Evolutionary conservation across 2,329 filamentous ascomycete genomes (phyloP), one percentile per base, ranked within the genome.

Genomic region (Diplodia sapinea): DNA sequence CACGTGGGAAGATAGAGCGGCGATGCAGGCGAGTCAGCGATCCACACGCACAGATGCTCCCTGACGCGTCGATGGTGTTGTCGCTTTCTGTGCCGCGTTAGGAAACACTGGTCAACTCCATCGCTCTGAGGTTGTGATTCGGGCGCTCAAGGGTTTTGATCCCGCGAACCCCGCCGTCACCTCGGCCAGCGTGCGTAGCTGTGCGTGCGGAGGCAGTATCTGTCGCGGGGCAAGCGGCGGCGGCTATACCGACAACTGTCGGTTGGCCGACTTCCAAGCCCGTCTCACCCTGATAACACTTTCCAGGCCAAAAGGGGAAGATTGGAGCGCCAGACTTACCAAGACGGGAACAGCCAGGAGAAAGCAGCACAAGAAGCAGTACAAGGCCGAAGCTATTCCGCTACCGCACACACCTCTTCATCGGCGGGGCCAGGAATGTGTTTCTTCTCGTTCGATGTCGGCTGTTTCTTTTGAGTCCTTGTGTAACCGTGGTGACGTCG

Each of bases 221-320:
- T 3, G 17, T 13, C 50, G 59, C 43, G 47, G 36, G 43, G 36
- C 36, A 17, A 56, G 54, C 54, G 8, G 13, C 54, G 11, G 29
- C 54, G 23, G 36, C 55, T 15, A 38, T 36, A 13, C 26, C 17
- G n/a, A n/a, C 59, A 17, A 43, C 36, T 23, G 31, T 66, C 64
- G 64, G 64, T 52, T 52, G 40, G 59, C 50, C 64, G 43, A 51
- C 54, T 47, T 38, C 52, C 54, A 51, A 54, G 54, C 47, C 64
- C 64, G 55, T 17, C 64, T 29, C 31, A 43, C 23, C 40, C n/a
- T 40, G 64, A 66, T 66, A 66, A 59, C 54, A 26, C 26, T 57
- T 43, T 40, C 55, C 40, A 50, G 50, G 20, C 31, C n/a, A 36
- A 50, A 26, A 36, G 20, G 3, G n/a, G 31, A 2, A 47, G 26